Conservation (phyloP, 805 yeast species). For the Nematodospora valgi region DNA sequence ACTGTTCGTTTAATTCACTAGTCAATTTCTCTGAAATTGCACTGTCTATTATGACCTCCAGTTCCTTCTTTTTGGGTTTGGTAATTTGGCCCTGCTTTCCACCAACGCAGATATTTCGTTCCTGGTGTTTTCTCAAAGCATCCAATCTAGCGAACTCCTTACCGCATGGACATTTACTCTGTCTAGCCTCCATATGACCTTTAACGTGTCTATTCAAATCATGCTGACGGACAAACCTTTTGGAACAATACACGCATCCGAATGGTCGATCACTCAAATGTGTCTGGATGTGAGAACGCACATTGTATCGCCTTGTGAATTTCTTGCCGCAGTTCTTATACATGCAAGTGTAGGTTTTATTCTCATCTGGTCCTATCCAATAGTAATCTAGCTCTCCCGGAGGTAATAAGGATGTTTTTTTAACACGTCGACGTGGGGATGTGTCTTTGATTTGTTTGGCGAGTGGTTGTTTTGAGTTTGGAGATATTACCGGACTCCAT, state of each 20-base stretch:
- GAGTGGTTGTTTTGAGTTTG: slow-evolving; percentile 25
- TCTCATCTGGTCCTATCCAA: slow-evolving; percentile 74
- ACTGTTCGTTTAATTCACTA: too few species aligned
- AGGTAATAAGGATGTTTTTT: slow-evolving; percentile 69
- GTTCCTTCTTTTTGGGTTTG: slow-evolving; percentile 21
- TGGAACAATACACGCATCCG: slow-evolving; percentile 70
- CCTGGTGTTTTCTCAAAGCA: slow-evolving; percentile 78
- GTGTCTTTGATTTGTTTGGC: slow-evolving; percentile 43
- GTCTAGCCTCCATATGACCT: slow-evolving; percentile 74
- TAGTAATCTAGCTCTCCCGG: slow-evolving; percentile 86
- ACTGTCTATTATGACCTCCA: too few species aligned
- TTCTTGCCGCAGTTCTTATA: slow-evolving; percentile 76
- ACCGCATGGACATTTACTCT: slow-evolving; percentile 82
- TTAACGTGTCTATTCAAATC: slow-evolving; percentile 88
- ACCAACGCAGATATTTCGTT: slow-evolving; percentile 78
- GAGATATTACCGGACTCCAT: slow-evolving; percentile 45
- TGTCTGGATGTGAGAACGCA: slow-evolving; percentile 93
- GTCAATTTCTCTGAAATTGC: too few species aligned
- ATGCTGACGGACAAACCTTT: slow-evolving; percentile 92
- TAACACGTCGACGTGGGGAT: slow-evolving; percentile 47
- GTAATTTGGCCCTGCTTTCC: slow-evolving; percentile 36
- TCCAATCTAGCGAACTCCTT: slow-evolving; percentile 88
- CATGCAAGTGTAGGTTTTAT: slow-evolving; percentile 69
- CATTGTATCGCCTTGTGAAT: slow-evolving; percentile 86
- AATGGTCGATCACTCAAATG: slow-evolving; percentile 95